A percentile compares a stretch with the other conserved stretches of the same genome.
phyloP scores from a whole-genome alignment of 257 asterid genomes.

The Nicotiana sylvestris region DNA sequence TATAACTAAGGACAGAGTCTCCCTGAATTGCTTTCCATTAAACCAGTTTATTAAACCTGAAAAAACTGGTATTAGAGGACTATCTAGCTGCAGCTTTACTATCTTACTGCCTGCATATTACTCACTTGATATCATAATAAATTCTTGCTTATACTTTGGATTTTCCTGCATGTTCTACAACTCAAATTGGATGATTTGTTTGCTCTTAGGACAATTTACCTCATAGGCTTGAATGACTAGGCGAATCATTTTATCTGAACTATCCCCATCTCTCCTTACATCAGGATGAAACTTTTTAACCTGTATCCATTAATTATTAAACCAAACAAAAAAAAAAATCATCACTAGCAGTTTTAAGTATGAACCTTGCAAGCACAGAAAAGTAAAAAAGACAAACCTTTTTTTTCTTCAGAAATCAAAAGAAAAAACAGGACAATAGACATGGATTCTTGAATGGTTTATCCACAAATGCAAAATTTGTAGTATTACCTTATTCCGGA shows the following conservation, averaged over 20 bases:
- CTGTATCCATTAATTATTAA: conserved; percentile 25
- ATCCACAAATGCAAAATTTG: neutral
- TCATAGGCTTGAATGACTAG: conserved; percentile 80
- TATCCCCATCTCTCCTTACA: conserved; percentile 40
- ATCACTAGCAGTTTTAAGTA: neutral
- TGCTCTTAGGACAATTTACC: conserved; percentile 26
- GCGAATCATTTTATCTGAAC: conserved; percentile 72
- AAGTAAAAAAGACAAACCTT: neutral
- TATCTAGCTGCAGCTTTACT: neutral
- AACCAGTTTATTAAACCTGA: neutral
- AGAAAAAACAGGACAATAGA: neutral
- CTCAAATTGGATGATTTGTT: neutral
- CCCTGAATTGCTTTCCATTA: neutral
- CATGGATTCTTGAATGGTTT: conserved; percentile 3
- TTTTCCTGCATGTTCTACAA: neutral
- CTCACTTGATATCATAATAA: neutral
- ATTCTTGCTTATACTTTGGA: neutral
- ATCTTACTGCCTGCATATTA: neutral
- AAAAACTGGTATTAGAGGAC: neutral
- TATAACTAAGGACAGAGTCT: neutral
- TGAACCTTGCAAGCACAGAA: neutral
- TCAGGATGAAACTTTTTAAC: conserved; percentile 90
- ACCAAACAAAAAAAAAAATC: neutral
- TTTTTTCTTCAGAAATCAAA: neutral
- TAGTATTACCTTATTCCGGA: conserved; percentile 59